Evolutionary conservation across 148 eudicot species (phyloP).

Genomic region (Arbutus unedo): DNA sequence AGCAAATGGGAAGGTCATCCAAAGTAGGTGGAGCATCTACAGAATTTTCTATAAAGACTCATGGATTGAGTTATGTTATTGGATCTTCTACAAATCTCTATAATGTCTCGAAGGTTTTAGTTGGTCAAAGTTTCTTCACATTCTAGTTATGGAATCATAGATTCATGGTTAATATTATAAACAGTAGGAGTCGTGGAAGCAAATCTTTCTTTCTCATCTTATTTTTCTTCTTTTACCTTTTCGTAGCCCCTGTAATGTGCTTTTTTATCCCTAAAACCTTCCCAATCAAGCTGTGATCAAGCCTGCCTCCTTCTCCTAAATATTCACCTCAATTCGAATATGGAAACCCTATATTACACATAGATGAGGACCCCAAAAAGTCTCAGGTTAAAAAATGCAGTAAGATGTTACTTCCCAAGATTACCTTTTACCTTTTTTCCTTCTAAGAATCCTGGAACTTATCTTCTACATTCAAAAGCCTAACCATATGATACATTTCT

Average conservation of each 20-base stretch:
- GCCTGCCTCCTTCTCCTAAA: neutral
- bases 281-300: neutral
- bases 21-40: neutral
- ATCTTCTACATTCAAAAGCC: neutral
- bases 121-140: no score
- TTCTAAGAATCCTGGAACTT: neutral
- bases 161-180: no score
- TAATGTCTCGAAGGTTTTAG: no score
- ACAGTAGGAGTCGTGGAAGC: no score
- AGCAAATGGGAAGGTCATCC: neutral
- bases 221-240: neutral
- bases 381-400: neutral
- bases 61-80: no score
- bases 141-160: no score
- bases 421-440: neutral
- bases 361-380: neutral
- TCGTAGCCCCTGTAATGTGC: neutral
- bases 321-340: neutral
- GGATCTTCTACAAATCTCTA: no score
- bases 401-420: neutral
- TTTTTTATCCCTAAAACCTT: neutral
- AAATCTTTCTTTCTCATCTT: no score
- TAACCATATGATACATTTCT: neutral
- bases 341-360: neutral
- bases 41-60: neutral